Conservation (phyloP, 371 early-diverging fungal species). For the Smittium mucronatum region DNA sequence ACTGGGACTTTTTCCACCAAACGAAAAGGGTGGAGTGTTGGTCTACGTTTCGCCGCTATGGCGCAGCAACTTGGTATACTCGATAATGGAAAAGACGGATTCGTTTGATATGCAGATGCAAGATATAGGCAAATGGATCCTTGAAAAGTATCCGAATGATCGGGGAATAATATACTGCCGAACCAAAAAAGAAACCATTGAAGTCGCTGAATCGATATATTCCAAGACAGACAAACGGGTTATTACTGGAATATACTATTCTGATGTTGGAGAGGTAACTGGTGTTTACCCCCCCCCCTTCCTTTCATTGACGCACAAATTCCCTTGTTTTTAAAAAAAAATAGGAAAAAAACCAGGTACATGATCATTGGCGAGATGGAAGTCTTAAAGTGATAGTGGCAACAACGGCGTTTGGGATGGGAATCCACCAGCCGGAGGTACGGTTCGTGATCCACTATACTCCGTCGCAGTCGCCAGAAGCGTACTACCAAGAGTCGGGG, state of each 20-base stretch:
- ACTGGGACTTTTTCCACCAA: constrained; percentile 35
- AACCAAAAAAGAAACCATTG: constrained; percentile 62
- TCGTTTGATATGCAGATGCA: constrained; percentile 39
- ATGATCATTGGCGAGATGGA: constrained; percentile 56
- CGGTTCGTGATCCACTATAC: constrained; percentile 78
- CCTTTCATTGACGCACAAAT: not conserved
- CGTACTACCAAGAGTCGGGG: constrained; percentile 90
- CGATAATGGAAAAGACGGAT: constrained; percentile 46
- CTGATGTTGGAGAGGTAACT: constrained; percentile 53
- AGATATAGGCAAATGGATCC: constrained; percentile 53
- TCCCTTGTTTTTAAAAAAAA: not conserved
- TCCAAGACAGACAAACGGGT: constrained; percentile 38
- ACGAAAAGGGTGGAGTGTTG: constrained; percentile 37
- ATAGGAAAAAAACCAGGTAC: constrained; percentile 48
- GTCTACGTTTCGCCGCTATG: constrained; percentile 32
- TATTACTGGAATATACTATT: constrained; percentile 59
- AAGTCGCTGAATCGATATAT: constrained; percentile 42
- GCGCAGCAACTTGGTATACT: constrained; percentile 54
- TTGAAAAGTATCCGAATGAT: constrained; percentile 36
- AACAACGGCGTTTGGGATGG: not conserved
- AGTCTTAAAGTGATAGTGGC: constrained; percentile 38
- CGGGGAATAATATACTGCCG: constrained; percentile 81
- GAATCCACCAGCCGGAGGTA: constrained; percentile 70
- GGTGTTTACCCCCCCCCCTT: not conserved
- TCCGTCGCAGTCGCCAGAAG: constrained; percentile 73